phyloP scores from a whole-genome alignment of 1,284 basidiomycete species.

The Leccinum pseudoinsigne region DNA sequence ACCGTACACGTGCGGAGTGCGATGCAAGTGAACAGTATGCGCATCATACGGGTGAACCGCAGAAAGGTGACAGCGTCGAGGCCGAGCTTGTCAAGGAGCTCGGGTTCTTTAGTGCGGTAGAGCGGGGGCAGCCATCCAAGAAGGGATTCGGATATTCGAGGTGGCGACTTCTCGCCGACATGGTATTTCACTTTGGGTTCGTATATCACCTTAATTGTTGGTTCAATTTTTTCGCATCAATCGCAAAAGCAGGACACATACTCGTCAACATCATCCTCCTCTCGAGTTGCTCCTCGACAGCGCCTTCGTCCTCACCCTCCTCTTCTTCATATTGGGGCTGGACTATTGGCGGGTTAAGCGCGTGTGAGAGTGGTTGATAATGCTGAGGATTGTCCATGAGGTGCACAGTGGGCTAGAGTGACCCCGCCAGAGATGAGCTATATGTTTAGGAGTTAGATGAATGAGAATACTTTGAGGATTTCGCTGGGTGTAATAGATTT shows the following conservation, averaged over 20 bases:
- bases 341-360: conserved; percentile 57
- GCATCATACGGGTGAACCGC: conserved; percentile 87
- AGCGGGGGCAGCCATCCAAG: conserved; percentile 92
- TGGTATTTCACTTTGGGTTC: conserved; percentile 37
- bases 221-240: too few relatives aligned
- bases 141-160: conserved; percentile 78
- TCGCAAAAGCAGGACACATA: conserved; percentile 20
- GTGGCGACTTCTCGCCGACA: conserved; percentile 77
- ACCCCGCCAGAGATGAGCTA: conserved; percentile 17
- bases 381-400: conserved; percentile 74
- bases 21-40: conserved; percentile 74
- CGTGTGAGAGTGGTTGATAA: conserved; percentile 78
- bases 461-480: conserved; percentile 25
- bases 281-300: conserved; percentile 64
- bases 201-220: too few relatives aligned
- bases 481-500: conserved; percentile 36
- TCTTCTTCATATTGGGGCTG: conserved; percentile 41
- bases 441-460: conserved; percentile 27
- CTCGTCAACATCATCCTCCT: conserved; percentile 38
- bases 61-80: conserved; percentile 94
- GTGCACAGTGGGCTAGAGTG: conserved; percentile 7
- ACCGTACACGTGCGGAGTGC: conserved; percentile 70
- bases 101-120: conserved; percentile 80
- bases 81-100: conserved; percentile 88
- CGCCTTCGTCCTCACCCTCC: conserved; percentile 67